Percentiles rank a stretch among this genome's conserved stretches.
Conservation (phyloP, 1,284 basidiomycete genomes). For the Boletus semigastroideus region DNA sequence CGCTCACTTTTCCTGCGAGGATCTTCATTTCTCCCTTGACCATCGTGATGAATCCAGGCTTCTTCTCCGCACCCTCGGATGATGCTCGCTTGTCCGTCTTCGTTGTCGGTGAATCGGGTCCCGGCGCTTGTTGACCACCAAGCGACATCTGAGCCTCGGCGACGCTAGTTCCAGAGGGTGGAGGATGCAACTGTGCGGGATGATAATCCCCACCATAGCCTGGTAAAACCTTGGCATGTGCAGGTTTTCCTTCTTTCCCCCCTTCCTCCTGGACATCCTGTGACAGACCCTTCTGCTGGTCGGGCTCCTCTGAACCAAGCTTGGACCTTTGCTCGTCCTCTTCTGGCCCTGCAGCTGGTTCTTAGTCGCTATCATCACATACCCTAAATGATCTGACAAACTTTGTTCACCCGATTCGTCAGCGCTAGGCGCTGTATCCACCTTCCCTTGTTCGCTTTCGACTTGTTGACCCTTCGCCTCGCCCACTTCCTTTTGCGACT, state of each 20-base stretch:
- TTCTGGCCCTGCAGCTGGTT: not conserved
- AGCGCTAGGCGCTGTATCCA: not conserved
- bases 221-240: not conserved
- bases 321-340: not conserved
- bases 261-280: slow-evolving; percentile 4
- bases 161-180: slow-evolving; percentile 19
- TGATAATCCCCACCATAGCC: slow-evolving; percentile 26
- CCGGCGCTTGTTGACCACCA: not conserved
- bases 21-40: slow-evolving; percentile 48
- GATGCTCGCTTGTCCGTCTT: not conserved
- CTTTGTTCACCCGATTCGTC: slow-evolving; percentile 5
- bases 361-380: not conserved
- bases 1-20: slow-evolving; percentile 43
- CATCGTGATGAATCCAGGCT: slow-evolving; percentile 41
- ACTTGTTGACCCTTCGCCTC: not conserved
- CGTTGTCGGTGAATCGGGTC: not conserved
- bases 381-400: slow-evolving; percentile 2
- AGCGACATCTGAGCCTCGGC: slow-evolving; percentile 11
- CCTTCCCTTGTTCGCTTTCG: not conserved
- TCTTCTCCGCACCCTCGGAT: slow-evolving; percentile 26
- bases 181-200: slow-evolving; percentile 30
- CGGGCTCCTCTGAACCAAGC: not conserved
- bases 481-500: not conserved
- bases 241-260: not conserved
- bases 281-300: not conserved